phyloP scores from a whole-genome alignment of 495 filamentous ascomycete genomes.

The Talaromyces proteolyticus region DNA sequence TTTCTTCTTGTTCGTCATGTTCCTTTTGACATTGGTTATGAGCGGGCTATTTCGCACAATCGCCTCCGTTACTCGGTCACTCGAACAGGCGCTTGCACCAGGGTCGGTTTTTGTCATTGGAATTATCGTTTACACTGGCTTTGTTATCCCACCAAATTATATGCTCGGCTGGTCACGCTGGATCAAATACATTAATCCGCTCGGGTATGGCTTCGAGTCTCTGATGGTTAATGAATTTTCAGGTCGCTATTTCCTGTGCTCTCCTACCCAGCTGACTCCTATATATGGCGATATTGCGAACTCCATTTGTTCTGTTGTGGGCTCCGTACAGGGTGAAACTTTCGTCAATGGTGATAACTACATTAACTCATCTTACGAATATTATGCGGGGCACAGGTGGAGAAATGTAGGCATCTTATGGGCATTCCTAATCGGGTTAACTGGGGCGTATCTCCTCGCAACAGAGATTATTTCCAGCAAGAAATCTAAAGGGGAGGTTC shows the following conservation, averaged over 20 bases:
- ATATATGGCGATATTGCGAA: background rate
- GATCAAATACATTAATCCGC: conserved; percentile 57
- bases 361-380: conserved; percentile 47
- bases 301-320: conserved; percentile 47
- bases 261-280: conserved; percentile 37
- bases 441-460: conserved; percentile 35
- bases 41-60: conserved; percentile 80
- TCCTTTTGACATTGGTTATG: conserved; percentile 64
- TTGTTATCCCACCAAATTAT: conserved; percentile 64
- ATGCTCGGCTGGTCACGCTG: conserved; percentile 85
- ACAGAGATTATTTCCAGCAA: conserved; percentile 42
- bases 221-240: conserved; percentile 58
- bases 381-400: conserved; percentile 56
- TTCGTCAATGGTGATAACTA: conserved; percentile 47
- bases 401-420: conserved; percentile 63
- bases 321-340: conserved; percentile 41
- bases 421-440: conserved; percentile 59
- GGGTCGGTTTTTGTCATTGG: conserved; percentile 75
- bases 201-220: conserved; percentile 44
- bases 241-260: conserved; percentile 25
- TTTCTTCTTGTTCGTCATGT: conserved; percentile 67
- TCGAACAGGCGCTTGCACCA: conserved; percentile 80
- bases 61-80: conserved; percentile 70
- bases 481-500: conserved; percentile 45
- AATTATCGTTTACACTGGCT: conserved; percentile 85